phyloP scores from a whole-genome alignment of 1,284 basidiomycete genomes.

The Ganoderma lingzhi region DNA sequence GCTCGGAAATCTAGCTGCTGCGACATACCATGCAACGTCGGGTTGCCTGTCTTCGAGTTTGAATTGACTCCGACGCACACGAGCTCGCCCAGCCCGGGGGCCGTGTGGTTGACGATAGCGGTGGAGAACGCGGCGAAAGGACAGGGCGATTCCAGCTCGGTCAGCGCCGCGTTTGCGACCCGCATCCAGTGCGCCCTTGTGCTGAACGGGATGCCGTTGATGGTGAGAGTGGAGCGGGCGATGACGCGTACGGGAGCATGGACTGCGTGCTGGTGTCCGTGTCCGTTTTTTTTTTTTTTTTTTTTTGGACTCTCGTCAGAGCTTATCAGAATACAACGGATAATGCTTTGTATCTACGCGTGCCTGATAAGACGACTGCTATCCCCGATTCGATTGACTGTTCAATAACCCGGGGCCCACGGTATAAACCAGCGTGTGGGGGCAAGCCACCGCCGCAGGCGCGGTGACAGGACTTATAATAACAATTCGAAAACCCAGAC shows the following conservation, averaged over 20 bases:
- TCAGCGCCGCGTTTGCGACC: conserved; percentile 24
- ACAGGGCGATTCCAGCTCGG: conserved; percentile 24
- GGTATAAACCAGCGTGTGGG: too few species aligned
- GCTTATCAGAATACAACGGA: too few species aligned
- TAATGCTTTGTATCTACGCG: too few species aligned
- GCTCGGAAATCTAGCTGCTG: background rate
- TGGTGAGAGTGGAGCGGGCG: conserved; percentile 11
- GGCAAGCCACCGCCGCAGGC: too few species aligned
- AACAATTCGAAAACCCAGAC: too few species aligned
- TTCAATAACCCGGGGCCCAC: too few species aligned
- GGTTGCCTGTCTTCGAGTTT: conserved; percentile 18
- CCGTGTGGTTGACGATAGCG: conserved; percentile 31
- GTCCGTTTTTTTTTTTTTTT: too few species aligned
- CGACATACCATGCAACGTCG: conserved; percentile 24
- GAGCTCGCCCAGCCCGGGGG: conserved; percentile 21
- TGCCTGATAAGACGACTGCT: too few species aligned
- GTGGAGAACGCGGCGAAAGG: conserved; percentile 27
- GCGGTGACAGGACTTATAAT: too few species aligned
- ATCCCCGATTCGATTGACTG: too few species aligned
- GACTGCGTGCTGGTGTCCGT: background rate
- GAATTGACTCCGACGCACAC: conserved; percentile 31
- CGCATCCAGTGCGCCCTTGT: conserved; percentile 28
- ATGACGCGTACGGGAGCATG: conserved; percentile 1
- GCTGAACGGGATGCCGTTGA: conserved; percentile 25
- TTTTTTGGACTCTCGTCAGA: too few species aligned